Base-by-base conservation (phyloP, 2,329 filamentous ascomycete species). In the Ceratocystis destructans region DNA sequence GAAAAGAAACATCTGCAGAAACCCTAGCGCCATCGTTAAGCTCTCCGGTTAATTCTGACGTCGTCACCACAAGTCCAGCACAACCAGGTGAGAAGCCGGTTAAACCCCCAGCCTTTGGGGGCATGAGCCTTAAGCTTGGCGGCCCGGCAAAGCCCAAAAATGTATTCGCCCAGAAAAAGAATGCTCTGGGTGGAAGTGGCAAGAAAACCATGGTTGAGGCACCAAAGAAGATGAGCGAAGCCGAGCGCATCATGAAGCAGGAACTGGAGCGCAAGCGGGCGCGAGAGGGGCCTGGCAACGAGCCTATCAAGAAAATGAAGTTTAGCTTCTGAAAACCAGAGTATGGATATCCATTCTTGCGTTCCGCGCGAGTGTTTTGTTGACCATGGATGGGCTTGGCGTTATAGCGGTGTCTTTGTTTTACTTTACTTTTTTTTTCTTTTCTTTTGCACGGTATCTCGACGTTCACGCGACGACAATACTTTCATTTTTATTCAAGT, bases 221-320 rank as follows among this genome's bases (percentile, higher is more conserved):
- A 65, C 86, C 85, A 1, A 90, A 89, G 79, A 94, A 89, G 72
- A 93, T 96, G 83, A 93, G 88, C 71, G 90, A 95, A 73, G 87
- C 87, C 2, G 90, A 93, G 76, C 82, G 87, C 64, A 95, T 94
- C 72, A 96, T 96, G 91, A 89, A 87, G 75, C 87, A 89, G 71
- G 88, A 92, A 72, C 81, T 90, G 75, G 87, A 90, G 71, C 80
- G 82, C 69, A 91, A 90, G 73, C 79, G 86, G 66, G 75, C 79
- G 44, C 78, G 83, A 61, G 81, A 79, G 8, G 73, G 73, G 3
- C 74, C 74, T 1, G 79, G 80, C 0, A 78, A 79, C 64, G 75
- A 76, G 64, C 62, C 67, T 3, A 41, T 61, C 62, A 86, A 86
- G 76, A 83, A 81, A 71, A 68, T 68, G 67, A 68, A 68, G 61